These are phyloP conservation scores for Artomyces pyxidatus DNA, from an alignment of 768 basidiomycete species.

Conservation along the genomic window DNA sequence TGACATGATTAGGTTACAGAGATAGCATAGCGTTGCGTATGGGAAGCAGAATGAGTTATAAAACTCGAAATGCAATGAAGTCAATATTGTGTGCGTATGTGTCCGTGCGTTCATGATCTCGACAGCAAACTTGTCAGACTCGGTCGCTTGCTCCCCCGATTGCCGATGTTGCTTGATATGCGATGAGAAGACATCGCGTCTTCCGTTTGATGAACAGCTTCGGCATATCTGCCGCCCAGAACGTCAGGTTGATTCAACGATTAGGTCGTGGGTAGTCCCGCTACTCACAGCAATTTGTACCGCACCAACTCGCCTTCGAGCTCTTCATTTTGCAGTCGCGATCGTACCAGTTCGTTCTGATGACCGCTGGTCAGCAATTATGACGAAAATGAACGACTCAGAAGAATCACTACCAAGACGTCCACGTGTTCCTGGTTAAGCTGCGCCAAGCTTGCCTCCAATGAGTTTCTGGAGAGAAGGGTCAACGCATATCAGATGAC, in stretches of 20 bases:
- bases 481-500: neutral
- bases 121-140: constrained; percentile 15
- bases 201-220: constrained; percentile 44
- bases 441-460: constrained; percentile 74
- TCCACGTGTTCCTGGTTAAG: constrained; percentile 79
- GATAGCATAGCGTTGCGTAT: too few species aligned
- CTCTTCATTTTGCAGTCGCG: constrained; percentile 84
- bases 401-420: constrained; percentile 38
- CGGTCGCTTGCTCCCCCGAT: constrained; percentile 19
- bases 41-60: too few species aligned
- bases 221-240: constrained; percentile 35
- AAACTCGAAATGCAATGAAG: too few species aligned
- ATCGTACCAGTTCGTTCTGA: constrained; percentile 86
- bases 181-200: constrained; percentile 40
- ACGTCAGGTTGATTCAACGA: neutral
- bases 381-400: constrained; percentile 15
- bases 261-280: too few species aligned
- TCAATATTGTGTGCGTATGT: too few species aligned
- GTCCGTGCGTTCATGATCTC: constrained; percentile 1
- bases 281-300: constrained; percentile 80
- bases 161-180: constrained; percentile 24
- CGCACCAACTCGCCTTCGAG: constrained; percentile 89
- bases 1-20: too few species aligned
- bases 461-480: constrained; percentile 50
- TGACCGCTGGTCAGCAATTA: neutral